These are phyloP conservation scores for Stachybotrys echinatus DNA, from an alignment of 2,329 filamentous ascomycete species.

Conservation along the genomic window DNA sequence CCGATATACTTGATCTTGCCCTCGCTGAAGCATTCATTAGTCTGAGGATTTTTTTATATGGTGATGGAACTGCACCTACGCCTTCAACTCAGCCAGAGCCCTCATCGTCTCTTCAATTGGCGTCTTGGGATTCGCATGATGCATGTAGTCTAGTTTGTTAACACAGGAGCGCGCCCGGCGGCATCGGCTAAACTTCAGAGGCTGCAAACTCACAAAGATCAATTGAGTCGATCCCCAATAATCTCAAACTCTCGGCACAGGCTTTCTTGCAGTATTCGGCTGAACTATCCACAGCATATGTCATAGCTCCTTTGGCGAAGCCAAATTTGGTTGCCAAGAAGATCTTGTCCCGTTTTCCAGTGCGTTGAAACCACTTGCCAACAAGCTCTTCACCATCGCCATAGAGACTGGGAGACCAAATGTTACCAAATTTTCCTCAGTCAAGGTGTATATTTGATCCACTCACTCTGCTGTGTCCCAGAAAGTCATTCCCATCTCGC, in stretches of 20 bases:
- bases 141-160: constrained; percentile 4
- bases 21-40: constrained; percentile 20
- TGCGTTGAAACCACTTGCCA: constrained; percentile 40
- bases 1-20: constrained; percentile 51
- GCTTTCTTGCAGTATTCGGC: constrained; percentile 9
- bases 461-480: constrained; percentile 39
- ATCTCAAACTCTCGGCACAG: constrained; percentile 26
- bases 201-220: constrained; percentile 39
- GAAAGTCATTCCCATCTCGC: constrained; percentile 38
- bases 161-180: background rate
- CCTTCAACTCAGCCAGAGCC: constrained; percentile 36
- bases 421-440: background rate
- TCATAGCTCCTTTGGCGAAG: constrained; percentile 6
- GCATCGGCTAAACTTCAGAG: too few relatives aligned
- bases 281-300: constrained; percentile 10
- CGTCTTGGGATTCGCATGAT: constrained; percentile 12
- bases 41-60: background rate
- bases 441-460: background rate
- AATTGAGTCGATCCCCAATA: constrained; percentile 41
- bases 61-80: constrained; percentile 8
- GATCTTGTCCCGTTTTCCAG: constrained; percentile 36
- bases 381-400: constrained; percentile 40
- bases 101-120: constrained; percentile 40
- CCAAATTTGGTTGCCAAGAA: constrained; percentile 32
- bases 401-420: constrained; percentile 23